A percentile compares a stretch with the other conserved stretches of the same genome.
phyloP scores from a whole-genome alignment of 345 rosid genomes.

The Rhizophora mangle region DNA sequence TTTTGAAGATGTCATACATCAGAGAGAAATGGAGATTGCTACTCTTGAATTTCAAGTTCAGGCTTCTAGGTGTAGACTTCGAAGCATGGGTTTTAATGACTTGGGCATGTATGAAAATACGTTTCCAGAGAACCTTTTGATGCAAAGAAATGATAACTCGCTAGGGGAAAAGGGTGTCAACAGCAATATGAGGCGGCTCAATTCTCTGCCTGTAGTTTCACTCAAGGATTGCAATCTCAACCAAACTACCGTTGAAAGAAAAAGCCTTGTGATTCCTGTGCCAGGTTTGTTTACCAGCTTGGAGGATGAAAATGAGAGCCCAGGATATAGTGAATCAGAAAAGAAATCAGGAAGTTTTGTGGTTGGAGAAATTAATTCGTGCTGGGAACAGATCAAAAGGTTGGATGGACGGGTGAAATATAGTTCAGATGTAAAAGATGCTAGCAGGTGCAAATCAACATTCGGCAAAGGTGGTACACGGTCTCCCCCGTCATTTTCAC shows the following conservation, averaged over 20 bases:
- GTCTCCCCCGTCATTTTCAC: slow-evolving; percentile 39
- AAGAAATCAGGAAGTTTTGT: slow-evolving; percentile 19
- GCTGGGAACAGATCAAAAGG: slow-evolving; percentile 58
- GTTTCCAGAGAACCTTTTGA: slow-evolving; percentile 42
- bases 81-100: slow-evolving; percentile 69
- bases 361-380: slow-evolving; percentile 39
- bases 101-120: slow-evolving; percentile 37
- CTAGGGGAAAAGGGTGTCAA: slow-evolving; percentile 24
- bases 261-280: slow-evolving; percentile 10
- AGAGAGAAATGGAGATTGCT: slow-evolving; percentile 82
- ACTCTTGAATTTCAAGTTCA: slow-evolving; percentile 81
- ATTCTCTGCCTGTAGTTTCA: slow-evolving; percentile 33
- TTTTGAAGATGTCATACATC: slow-evolving; percentile 71
- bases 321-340: slow-evolving; percentile 32
- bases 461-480: slow-evolving; percentile 34
- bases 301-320: slow-evolving; percentile 22
- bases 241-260: slow-evolving; percentile 18
- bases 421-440: slow-evolving; percentile 35
- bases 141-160: slow-evolving; percentile 29
- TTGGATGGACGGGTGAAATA: slow-evolving; percentile 48
- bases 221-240: slow-evolving; percentile 25
- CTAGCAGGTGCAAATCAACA: slow-evolving; percentile 21
- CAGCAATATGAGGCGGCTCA: slow-evolving; percentile 30
- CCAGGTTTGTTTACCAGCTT: slow-evolving; percentile 14
- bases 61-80: slow-evolving; percentile 63